Evolutionary conservation across 2,329 filamentous ascomycete genomes (phyloP).

Genomic region (Cadophora sp.): DNA sequence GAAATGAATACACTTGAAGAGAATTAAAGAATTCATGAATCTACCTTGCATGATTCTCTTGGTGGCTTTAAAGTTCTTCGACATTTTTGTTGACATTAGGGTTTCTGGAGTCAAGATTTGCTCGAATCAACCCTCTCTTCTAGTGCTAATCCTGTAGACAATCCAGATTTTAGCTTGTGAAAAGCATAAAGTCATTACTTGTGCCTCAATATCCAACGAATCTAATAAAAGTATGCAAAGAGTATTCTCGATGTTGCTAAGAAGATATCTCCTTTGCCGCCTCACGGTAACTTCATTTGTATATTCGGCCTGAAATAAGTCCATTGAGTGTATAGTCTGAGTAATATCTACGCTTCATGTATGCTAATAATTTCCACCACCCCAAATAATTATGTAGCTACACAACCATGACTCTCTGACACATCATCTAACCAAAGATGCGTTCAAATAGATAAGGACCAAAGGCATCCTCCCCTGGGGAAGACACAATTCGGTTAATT

Average conservation of each 20-base stretch:
- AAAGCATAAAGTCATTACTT: no score
- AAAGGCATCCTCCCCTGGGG: conserved; percentile 73
- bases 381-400: neutral
- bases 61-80: no score
- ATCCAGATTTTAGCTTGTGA: no score
- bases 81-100: no score
- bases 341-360: conserved; percentile 5
- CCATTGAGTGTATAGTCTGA: neutral
- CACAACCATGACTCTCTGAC: neutral
- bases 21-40: neutral
- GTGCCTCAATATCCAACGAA: no score
- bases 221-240: no score
- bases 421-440: conserved; percentile 48
- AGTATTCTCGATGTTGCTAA: no score
- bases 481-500: conserved; percentile 73
- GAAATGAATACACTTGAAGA: conserved; percentile 19
- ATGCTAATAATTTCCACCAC: conserved; percentile 7
- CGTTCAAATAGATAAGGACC: conserved; percentile 69
- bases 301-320: neutral
- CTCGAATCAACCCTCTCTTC: no score
- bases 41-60: neutral
- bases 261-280: no score
- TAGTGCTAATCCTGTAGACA: no score
- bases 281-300: no score
- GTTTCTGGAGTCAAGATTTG: no score